A percentile compares a stretch with the other conserved stretches of the same genome.
These are phyloP conservation scores for Stygiomarasmius scandens DNA, from an alignment of 1,284 basidiomycete genomes.

Conservation along the genomic window DNA sequence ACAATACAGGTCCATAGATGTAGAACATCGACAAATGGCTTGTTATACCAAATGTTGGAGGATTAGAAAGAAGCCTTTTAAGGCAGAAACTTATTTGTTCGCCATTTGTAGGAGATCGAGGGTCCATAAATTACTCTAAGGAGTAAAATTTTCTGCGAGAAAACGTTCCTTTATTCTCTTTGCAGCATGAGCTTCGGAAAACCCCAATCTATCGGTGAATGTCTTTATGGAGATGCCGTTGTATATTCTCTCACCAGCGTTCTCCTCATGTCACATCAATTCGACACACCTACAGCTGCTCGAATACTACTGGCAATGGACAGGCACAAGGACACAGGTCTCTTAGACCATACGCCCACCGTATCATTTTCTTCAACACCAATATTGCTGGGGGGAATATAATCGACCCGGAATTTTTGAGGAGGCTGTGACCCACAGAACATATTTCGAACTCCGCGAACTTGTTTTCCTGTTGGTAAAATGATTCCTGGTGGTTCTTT, in stretches of 20 bases:
- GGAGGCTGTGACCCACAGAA: too few relatives aligned
- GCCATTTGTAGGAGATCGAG: background rate
- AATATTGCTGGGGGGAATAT: too few relatives aligned
- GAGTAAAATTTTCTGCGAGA: background rate
- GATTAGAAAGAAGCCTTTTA: background rate
- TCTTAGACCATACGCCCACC: too few relatives aligned
- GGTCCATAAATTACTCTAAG: background rate
- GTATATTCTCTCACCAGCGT: background rate
- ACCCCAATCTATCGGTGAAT: background rate
- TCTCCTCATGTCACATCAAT: background rate
- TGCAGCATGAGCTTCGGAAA: background rate
- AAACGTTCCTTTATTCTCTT: background rate
- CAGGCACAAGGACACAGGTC: too few relatives aligned
- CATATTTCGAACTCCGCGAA: too few relatives aligned
- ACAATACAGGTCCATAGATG: too few relatives aligned
- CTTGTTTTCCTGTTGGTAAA: too few relatives aligned
- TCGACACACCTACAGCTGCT: background rate
- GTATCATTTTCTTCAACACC: too few relatives aligned
- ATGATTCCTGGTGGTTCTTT: too few relatives aligned
- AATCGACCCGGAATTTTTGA: too few relatives aligned
- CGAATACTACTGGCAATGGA: too few relatives aligned
- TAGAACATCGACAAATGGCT: too few relatives aligned
- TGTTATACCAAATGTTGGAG: background rate
- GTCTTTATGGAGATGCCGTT: background rate
- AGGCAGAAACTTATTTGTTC: background rate